Base-by-base conservation (phyloP, 257 asterid genomes). In the Verbascum thapsus region DNA sequence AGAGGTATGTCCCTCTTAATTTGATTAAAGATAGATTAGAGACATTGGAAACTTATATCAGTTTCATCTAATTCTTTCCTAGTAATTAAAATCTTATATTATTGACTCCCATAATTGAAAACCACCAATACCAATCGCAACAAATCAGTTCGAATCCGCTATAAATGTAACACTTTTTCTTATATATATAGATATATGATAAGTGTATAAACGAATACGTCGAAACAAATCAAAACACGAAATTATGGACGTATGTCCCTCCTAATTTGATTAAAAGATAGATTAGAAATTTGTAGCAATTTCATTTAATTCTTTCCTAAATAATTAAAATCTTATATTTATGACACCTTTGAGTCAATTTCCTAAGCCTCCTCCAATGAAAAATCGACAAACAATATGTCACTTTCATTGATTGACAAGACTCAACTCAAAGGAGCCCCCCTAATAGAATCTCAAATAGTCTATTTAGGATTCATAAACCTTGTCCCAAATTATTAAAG, bases 341-440 rank as follows among this genome's bases (percentile, higher is more conserved):
- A 76, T 23, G 61, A 42, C 62, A 64, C 60, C 53, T 66, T 72
- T 69, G 49, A 17, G 50, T 65, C 58, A 62, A 68, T 32, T 57
- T 63, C 58, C 19, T 4, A 41, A 45, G 47, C 59, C 19, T 17
- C 4, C 30, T 30, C 85, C 74, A 83, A 79, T 83, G 63, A 56
- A 12, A 54, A 19, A 2, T 68, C 10, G 81, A 75, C 88, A 81
- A 34, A 8, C 10, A 3, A 61, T 48, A 64, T 7, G 22, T 39
- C 74, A 67, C 57, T 61, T 63, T n/a, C 77, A 48, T 12, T 53
- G 63, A 76, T 80, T 85, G 95, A 88, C 78, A 83, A 68, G 95
- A 85, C 89, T 74, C 89, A 76, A 83, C 87, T 72, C 68, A 81
- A 73, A 44, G 64, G 59, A 64, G 19, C 41, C 40, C 8, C 58